Evolutionary conservation across 352 stramenopile species (phyloP).

Genomic region (Blastocystis sp.): DNA sequence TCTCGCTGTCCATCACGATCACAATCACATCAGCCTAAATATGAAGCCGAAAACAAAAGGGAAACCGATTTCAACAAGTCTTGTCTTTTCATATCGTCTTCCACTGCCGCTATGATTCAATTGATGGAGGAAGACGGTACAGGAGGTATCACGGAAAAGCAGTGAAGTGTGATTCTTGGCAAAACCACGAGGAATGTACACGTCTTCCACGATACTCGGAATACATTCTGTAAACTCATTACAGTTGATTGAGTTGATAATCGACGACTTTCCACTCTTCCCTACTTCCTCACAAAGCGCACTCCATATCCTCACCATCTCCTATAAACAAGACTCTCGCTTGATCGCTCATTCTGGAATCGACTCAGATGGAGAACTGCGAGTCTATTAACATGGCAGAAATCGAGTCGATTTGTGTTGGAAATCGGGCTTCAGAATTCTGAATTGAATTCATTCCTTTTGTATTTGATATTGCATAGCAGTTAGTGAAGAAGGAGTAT

Average conservation of each 20-base stretch:
- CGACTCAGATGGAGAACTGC: no score
- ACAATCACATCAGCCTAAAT: conserved; percentile 49
- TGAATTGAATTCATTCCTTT: no score
- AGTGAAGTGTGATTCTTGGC: conserved; percentile 31
- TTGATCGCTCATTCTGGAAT: conserved; percentile 8
- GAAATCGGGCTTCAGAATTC: no score
- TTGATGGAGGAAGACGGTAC: neutral
- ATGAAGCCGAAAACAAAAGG: neutral
- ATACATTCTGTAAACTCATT: conserved; percentile 29
- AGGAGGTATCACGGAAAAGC: conserved; percentile 13
- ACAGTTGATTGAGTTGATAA: conserved; percentile 39
- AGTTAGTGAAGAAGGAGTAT: no score
- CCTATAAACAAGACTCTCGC: conserved; percentile 38
- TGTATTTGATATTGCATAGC: no score
- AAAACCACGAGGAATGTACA: conserved; percentile 24
- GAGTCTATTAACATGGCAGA: no score
- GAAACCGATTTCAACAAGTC: conserved; percentile 11
- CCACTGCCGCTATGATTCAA: neutral
- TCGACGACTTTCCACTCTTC: conserved; percentile 47
- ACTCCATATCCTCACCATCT: conserved; percentile 2
- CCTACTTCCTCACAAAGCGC: neutral
- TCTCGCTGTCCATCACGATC: conserved; percentile 1
- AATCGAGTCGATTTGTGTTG: no score
- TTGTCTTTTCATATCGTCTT: neutral
- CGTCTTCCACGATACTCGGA: conserved; percentile 35